Evolutionary conservation across 495 filamentous ascomycete species (phyloP).

Genomic region (Penicillium pulvis): DNA sequence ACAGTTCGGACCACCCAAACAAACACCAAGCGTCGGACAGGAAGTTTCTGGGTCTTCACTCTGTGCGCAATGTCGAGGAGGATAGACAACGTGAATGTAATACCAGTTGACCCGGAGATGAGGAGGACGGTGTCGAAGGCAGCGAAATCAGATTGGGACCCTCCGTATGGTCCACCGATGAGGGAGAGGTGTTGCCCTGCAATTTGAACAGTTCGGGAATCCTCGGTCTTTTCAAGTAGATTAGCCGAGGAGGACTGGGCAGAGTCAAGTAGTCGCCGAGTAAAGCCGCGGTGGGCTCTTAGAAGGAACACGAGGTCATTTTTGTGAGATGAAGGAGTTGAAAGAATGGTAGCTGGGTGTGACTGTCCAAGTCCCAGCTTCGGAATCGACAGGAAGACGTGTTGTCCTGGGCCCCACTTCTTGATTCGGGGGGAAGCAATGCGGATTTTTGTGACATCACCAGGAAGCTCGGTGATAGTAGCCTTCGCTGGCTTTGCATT

Average conservation of each 20-base stretch:
- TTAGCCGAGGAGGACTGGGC: conserved; percentile 9
- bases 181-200: conserved; percentile 3
- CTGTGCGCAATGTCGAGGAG: conserved; percentile 11
- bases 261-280: conserved; percentile 8
- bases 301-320: conserved; percentile 18
- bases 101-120: conserved; percentile 4
- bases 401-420: conserved; percentile 14
- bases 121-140: conserved; percentile 16
- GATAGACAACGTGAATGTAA: conserved; percentile 14
- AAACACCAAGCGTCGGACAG: conserved; percentile 5
- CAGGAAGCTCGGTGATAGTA: background rate
- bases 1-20: conserved; percentile 8
- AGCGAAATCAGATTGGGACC: conserved; percentile 11
- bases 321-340: conserved; percentile 15
- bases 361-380: conserved; percentile 16
- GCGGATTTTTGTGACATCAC: conserved; percentile 15
- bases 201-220: background rate
- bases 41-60: background rate
- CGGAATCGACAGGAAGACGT: conserved; percentile 15
- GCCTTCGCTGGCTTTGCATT: conserved; percentile 7
- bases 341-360: conserved; percentile 19
- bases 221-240: conserved; percentile 1
- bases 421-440: conserved; percentile 10
- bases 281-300: conserved; percentile 15
- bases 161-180: conserved; percentile 12